A percentile compares a stretch with the other conserved stretches of the same genome.
These are phyloP conservation scores for Dryas octopetala DNA, from an alignment of 306 rosid species.

Conservation along the genomic window DNA sequence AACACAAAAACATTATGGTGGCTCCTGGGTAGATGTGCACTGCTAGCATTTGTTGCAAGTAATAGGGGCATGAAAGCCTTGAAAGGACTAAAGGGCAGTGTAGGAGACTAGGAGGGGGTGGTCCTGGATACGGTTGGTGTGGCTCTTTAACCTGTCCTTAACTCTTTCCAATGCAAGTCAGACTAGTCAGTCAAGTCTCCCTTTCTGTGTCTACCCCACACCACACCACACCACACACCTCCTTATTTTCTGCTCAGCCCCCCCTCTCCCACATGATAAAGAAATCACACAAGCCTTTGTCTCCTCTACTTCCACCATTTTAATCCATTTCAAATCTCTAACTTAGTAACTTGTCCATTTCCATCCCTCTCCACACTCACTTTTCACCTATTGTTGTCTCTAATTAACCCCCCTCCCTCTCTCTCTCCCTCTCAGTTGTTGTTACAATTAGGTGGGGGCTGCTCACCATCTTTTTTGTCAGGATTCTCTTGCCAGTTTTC, in stretches of 20 bases:
- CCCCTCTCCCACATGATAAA: constrained; percentile 10
- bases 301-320: constrained; percentile 12
- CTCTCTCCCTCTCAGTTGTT: constrained; percentile 7
- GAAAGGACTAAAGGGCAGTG: constrained; percentile 28
- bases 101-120: not conserved
- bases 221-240: not conserved
- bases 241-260: constrained; percentile 25
- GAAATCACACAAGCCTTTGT: constrained; percentile 26
- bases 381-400: constrained; percentile 6
- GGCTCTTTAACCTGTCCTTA: constrained; percentile 33
- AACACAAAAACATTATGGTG: constrained; percentile 8
- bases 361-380: constrained; percentile 5
- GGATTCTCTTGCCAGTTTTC: constrained; percentile 31
- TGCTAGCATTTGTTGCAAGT: constrained; percentile 8
- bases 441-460: constrained; percentile 52
- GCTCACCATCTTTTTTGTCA: constrained; percentile 64
- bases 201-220: not conserved
- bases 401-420: not conserved
- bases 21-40: constrained; percentile 16
- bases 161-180: constrained; percentile 37
- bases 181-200: constrained; percentile 19
- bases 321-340: not conserved
- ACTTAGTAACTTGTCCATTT: constrained; percentile 14
- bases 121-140: constrained; percentile 32
- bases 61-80: constrained; percentile 32